Conservation (phyloP, 441 rosid genomes). For the Pelargonium australe region DNA sequence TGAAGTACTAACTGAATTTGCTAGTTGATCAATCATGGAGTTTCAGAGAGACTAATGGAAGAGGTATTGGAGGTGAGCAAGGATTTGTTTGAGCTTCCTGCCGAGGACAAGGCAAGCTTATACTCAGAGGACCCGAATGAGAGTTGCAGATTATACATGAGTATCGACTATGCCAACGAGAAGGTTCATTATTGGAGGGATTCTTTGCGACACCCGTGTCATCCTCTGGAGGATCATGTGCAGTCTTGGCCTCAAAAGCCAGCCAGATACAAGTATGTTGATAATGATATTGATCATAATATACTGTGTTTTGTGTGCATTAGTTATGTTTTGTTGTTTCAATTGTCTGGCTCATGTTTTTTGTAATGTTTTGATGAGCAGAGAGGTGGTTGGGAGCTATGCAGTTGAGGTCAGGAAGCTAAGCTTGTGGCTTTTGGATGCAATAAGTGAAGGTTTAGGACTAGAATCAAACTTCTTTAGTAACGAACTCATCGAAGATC, state of each 20-base stretch:
- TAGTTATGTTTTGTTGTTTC: neutral
- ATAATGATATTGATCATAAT: too few relatives aligned
- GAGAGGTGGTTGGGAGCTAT: slow-evolving; percentile 8
- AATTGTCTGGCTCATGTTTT: neutral
- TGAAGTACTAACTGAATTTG: neutral
- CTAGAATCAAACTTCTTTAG: neutral
- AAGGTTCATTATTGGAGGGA: neutral
- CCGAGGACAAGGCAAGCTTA: slow-evolving; percentile 24
- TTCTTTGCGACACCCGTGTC: slow-evolving; percentile 12
- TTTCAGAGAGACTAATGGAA: slow-evolving; percentile 10
- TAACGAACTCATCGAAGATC: slow-evolving; percentile 8
- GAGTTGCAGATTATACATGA: too few relatives aligned
- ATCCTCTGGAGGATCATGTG: slow-evolving; percentile 15
- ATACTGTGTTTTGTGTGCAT: neutral
- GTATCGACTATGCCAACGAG: too few relatives aligned
- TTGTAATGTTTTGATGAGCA: neutral
- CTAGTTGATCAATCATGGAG: slow-evolving; percentile 19
- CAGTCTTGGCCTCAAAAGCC: slow-evolving; percentile 23
- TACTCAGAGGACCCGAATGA: neutral
- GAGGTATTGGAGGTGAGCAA: slow-evolving; percentile 13
- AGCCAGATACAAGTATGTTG: neutral
- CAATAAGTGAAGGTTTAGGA: slow-evolving; percentile 10
- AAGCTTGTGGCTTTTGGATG: slow-evolving; percentile 11
- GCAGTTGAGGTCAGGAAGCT: slow-evolving; percentile 11
- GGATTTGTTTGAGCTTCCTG: slow-evolving; percentile 29